These are phyloP conservation scores for Sindora glabra DNA, from an alignment of 306 rosid genomes.

Conservation along the genomic window DNA sequence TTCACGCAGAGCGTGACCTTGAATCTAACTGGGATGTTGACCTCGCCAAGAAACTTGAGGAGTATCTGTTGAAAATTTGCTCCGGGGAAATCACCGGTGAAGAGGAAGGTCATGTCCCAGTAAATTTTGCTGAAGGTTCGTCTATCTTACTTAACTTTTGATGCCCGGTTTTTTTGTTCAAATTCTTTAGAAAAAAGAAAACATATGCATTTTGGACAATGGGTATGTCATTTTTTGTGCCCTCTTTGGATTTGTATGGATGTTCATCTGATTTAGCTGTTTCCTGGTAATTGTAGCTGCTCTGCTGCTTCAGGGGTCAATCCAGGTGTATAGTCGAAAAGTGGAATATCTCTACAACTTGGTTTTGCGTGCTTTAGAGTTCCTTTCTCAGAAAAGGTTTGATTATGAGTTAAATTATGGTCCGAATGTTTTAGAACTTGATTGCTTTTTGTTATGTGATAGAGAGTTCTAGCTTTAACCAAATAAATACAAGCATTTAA, in stretches of 20 bases:
- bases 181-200: background rate
- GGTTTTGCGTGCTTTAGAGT: conserved; percentile 90
- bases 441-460: background rate
- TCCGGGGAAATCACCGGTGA: conserved; percentile 66
- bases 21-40: conserved; percentile 93
- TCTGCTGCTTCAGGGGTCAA: conserved; percentile 84
- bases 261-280: conserved; percentile 15
- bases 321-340: conserved; percentile 91
- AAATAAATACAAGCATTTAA: background rate
- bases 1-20: conserved; percentile 88
- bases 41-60: conserved; percentile 80
- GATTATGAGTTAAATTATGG: conserved; percentile 1
- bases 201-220: background rate
- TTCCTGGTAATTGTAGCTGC: conserved; percentile 68
- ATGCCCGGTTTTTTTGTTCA: background rate
- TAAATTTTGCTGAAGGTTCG: conserved; percentile 88
- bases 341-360: conserved; percentile 81
- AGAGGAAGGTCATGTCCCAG: conserved; percentile 39
- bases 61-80: conserved; percentile 70
- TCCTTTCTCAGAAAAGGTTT: conserved; percentile 88
- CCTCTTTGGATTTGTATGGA: background rate
- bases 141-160: background rate
- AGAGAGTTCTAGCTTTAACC: background rate
- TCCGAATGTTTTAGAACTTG: background rate
- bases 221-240: background rate